Evolutionary conservation across 139 green algal species (phyloP).

Genomic region (Picochlorum sp.): DNA sequence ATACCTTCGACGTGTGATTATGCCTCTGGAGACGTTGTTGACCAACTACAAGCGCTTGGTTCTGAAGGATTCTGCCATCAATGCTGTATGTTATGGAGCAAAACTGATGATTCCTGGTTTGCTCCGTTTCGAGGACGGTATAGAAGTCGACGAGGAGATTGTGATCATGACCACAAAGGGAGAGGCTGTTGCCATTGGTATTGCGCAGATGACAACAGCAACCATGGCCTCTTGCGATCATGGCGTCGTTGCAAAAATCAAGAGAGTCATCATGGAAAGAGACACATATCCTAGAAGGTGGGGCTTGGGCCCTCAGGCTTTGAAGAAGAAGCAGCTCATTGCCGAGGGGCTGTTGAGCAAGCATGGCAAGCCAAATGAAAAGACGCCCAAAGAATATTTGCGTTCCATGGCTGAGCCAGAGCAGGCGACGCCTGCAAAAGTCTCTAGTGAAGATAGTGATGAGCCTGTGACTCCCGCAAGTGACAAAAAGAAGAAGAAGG

Average conservation of each 20-base stretch:
- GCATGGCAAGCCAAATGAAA: slow-evolving; percentile 87
- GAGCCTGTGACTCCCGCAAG: slow-evolving; percentile 15
- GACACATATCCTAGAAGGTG: slow-evolving; percentile 97
- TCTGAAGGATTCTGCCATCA: slow-evolving; percentile 95
- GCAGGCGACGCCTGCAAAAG: background rate
- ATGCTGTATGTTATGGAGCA: slow-evolving; percentile 98
- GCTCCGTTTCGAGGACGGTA: slow-evolving; percentile 76
- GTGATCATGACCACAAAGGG: slow-evolving; percentile 99
- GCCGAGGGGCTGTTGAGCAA: slow-evolving; percentile 95
- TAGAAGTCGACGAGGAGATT: slow-evolving; percentile 92
- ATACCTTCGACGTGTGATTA: slow-evolving; percentile 87
- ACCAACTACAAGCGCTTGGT: slow-evolving; percentile 93
- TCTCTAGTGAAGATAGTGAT: slow-evolving; percentile 1
- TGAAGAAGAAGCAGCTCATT: slow-evolving; percentile 97
- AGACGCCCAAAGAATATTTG: slow-evolving; percentile 88
- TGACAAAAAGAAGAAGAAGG: slow-evolving; percentile 7
- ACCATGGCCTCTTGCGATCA: slow-evolving; percentile 93
- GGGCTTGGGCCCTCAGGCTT: slow-evolving; percentile 88
- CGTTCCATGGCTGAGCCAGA: background rate
- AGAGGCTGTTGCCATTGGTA: slow-evolving; percentile 89
- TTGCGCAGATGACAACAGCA: slow-evolving; percentile 94
- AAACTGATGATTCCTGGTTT: slow-evolving; percentile 98
- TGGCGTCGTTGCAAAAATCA: slow-evolving; percentile 92
- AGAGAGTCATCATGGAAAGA: slow-evolving; percentile 97
- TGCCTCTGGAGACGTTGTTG: slow-evolving; percentile 93